These are phyloP conservation scores for Juglanconis oblonga DNA, from an alignment of 2,329 filamentous ascomycete species.

Conservation along the genomic window DNA sequence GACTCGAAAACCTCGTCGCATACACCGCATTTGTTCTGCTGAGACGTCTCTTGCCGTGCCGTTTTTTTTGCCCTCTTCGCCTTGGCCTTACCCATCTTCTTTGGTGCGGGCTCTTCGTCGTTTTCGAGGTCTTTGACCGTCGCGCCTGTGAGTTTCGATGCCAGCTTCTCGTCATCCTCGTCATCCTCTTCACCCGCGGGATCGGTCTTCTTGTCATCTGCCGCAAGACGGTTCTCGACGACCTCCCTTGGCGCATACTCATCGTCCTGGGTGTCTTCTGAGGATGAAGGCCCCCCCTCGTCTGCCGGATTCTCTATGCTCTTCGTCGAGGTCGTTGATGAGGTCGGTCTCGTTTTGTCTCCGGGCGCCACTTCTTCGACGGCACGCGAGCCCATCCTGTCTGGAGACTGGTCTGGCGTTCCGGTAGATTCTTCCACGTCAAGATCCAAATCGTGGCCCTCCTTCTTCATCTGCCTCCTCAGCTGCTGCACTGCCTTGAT, in stretches of 20 bases:
- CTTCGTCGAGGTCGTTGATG: neutral
- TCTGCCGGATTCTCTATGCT: slow-evolving; percentile 5
- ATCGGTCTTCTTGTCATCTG: neutral
- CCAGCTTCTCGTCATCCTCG: slow-evolving; percentile 7
- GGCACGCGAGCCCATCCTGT: neutral
- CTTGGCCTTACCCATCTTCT: slow-evolving; percentile 50
- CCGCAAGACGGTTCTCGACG: slow-evolving; percentile 29
- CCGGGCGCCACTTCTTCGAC: neutral
- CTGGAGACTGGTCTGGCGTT: neutral
- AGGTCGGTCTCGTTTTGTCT: neutral
- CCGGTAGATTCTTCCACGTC: slow-evolving; percentile 34
- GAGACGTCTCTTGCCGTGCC: slow-evolving; percentile 27
- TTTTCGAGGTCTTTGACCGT: slow-evolving; percentile 1
- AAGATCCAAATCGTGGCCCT: slow-evolving; percentile 59
- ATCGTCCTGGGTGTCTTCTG: slow-evolving; percentile 25
- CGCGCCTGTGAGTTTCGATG: neutral
- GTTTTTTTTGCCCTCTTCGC: slow-evolving; percentile 48
- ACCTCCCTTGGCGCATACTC: slow-evolving; percentile 47
- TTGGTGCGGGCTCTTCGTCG: slow-evolving; percentile 25
- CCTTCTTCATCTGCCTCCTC: slow-evolving; percentile 76
- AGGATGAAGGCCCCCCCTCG: slow-evolving; percentile 11
- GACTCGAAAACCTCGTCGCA: slow-evolving; percentile 53
- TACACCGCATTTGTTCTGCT: slow-evolving; percentile 40
- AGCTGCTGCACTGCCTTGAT: slow-evolving; percentile 80
- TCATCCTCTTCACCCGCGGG: slow-evolving; percentile 3